Percentiles rank a stretch among this genome's conserved stretches.
Conservation (phyloP, 495 filamentous ascomycete species). For the Pseudomonodictys pantanalensis region DNA sequence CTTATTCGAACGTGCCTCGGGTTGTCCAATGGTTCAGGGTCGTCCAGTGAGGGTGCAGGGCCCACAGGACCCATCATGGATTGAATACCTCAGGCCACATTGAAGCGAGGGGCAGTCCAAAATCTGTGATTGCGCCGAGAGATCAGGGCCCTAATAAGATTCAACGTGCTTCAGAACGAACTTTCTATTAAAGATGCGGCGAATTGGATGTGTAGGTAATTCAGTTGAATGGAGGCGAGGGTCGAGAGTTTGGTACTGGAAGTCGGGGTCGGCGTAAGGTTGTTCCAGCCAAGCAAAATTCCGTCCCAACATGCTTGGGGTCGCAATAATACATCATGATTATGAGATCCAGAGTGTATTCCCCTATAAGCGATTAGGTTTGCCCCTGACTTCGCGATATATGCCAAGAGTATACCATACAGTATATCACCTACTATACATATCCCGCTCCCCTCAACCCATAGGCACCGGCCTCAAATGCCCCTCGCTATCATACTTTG, state of each 20-base stretch:
- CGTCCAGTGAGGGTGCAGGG: no score
- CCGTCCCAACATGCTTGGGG: neutral
- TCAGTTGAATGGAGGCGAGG: neutral
- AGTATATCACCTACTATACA: neutral
- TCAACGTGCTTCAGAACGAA: no score
- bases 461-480: conserved; percentile 41
- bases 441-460: neutral
- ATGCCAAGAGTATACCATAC: neutral
- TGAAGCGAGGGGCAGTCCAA: no score
- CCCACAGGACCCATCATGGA: no score
- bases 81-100: no score
- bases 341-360: neutral
- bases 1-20: no score
- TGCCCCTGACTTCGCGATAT: neutral
- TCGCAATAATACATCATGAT: neutral
- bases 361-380: neutral
- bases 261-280: neutral
- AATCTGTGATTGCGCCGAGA: no score
- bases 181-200: neutral
- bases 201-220: neutral
- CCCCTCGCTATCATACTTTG: conserved; percentile 45
- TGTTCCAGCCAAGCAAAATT: neutral
- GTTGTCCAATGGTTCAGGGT: no score
- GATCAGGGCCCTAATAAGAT: no score
- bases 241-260: neutral